These are phyloP conservation scores for Xanthoconium stramineum DNA, from an alignment of 768 basidiomycete genomes.

Conservation along the genomic window DNA sequence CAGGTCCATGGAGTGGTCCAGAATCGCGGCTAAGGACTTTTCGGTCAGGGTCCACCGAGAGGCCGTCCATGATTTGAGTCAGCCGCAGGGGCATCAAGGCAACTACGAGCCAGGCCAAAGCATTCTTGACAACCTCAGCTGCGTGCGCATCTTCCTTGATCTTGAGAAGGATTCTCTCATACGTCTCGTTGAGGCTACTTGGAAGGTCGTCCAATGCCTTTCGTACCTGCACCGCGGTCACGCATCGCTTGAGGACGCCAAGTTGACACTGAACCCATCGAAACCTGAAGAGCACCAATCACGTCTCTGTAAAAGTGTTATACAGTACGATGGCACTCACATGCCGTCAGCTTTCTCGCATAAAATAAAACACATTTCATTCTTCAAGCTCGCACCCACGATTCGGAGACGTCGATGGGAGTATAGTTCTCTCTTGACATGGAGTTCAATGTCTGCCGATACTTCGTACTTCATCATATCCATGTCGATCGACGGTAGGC, in stretches of 20 bases:
- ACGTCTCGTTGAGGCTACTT: constrained; percentile 2
- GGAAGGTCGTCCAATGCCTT: constrained; percentile 4
- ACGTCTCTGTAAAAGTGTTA: no score
- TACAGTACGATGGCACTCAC: neutral
- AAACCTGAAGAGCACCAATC: neutral
- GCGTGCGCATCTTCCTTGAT: neutral
- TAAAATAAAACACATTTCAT: neutral
- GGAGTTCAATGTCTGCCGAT: constrained; percentile 1
- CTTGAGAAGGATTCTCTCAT: neutral
- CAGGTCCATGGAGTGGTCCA: constrained; percentile 1
- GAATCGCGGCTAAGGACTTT: neutral
- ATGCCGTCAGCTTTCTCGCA: constrained; percentile 12
- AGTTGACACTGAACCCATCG: constrained; percentile 18
- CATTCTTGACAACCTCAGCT: neutral
- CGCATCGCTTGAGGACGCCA: neutral
- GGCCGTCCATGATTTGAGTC: constrained; percentile 6
- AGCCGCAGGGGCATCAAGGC: constrained; percentile 6
- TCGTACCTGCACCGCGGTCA: neutral
- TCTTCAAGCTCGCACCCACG: neutral
- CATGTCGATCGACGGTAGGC: constrained; percentile 1
- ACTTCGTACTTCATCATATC: constrained; percentile 2
- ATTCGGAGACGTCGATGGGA: constrained; percentile 5
- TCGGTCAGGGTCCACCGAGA: neutral
- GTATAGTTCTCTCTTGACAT: constrained; percentile 5
- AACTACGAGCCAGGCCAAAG: constrained; percentile 11